phyloP scores from a whole-genome alignment of 2,329 filamentous ascomycete species.

The Hymenoscyphus infarciens region DNA sequence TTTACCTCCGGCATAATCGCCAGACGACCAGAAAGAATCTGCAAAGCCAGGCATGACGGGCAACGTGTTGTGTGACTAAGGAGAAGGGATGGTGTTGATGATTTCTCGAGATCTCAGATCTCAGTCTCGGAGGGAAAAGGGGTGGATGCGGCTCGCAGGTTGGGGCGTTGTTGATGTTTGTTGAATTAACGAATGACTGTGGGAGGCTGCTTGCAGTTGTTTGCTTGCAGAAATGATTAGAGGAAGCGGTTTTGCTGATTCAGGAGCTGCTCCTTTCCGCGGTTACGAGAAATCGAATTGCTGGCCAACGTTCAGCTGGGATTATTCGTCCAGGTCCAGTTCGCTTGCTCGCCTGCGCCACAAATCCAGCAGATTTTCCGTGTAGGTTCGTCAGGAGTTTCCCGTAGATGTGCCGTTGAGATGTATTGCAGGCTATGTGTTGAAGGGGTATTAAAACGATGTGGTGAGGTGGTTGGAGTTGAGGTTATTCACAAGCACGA shows the following conservation, averaged over 20 bases:
- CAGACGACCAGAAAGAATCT: conserved; percentile 89
- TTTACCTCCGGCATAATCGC: conserved; percentile 90
- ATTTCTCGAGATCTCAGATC: not conserved
- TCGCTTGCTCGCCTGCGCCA: conserved; percentile 2
- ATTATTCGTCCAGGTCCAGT: not conserved
- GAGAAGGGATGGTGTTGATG: conserved; percentile 6
- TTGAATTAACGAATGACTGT: conserved; percentile 16
- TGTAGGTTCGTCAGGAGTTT: not conserved
- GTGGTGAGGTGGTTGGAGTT: not conserved
- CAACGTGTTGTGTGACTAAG: conserved; percentile 12
- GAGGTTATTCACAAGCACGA: not conserved
- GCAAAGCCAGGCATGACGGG: conserved; percentile 79
- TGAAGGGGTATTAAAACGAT: not conserved
- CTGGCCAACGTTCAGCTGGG: conserved; percentile 1
- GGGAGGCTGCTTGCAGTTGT: not conserved
- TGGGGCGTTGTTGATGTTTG: conserved; percentile 2
- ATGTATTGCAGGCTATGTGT: not conserved
- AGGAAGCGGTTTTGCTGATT: not conserved
- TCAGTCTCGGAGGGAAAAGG: not conserved
- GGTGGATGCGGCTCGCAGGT: not conserved
- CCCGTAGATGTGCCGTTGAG: not conserved
- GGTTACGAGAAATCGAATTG: not conserved
- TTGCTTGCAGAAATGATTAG: not conserved
- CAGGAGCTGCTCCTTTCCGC: conserved; percentile 8
- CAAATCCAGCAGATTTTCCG: not conserved